phyloP scores from a whole-genome alignment of 371 early-diverging fungal genomes.

The Dentiscutata heterogama region DNA sequence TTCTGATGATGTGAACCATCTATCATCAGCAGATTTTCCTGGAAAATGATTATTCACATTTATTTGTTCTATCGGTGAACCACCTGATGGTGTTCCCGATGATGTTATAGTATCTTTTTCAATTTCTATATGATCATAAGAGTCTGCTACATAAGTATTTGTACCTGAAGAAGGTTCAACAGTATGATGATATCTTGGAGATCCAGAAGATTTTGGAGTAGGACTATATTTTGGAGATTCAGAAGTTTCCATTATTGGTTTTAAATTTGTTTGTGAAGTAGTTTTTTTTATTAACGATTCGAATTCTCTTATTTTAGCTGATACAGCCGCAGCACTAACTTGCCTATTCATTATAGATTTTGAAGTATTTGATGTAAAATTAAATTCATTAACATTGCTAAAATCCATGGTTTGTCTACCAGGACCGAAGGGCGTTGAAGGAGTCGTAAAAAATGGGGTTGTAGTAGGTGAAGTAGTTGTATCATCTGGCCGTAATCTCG shows the following conservation, averaged over 20 bases:
- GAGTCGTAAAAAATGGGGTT: constrained; percentile 3
- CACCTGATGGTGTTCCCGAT: not conserved
- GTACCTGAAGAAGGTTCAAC: constrained; percentile 25
- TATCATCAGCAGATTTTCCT: not conserved
- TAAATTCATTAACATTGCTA: not conserved
- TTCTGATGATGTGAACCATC: not conserved
- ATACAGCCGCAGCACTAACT: not conserved
- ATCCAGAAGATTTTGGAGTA: too few relatives aligned
- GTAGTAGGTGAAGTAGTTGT: not conserved
- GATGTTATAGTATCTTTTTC: constrained; percentile 4
- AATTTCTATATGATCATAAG: constrained; percentile 29
- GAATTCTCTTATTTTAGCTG: constrained; percentile 27
- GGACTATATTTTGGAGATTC: not conserved
- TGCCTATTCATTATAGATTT: not conserved
- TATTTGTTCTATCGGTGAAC: not conserved
- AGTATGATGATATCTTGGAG: constrained; percentile 19
- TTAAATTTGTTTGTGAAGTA: constrained; percentile 2
- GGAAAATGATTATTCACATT: not conserved
- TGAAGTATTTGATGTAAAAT: not conserved
- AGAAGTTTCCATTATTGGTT: constrained; percentile 2
- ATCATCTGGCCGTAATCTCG: not conserved
- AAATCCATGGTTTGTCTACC: constrained; percentile 8
- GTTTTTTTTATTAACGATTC: constrained; percentile 9
- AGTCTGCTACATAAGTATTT: constrained; percentile 26
- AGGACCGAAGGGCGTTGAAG: constrained; percentile 2